Evolutionary conservation across 2,329 filamentous ascomycete species (phyloP), one percentile per base, ranked within the genome.

Genomic region (Alternaria angustiovoidea): DNA sequence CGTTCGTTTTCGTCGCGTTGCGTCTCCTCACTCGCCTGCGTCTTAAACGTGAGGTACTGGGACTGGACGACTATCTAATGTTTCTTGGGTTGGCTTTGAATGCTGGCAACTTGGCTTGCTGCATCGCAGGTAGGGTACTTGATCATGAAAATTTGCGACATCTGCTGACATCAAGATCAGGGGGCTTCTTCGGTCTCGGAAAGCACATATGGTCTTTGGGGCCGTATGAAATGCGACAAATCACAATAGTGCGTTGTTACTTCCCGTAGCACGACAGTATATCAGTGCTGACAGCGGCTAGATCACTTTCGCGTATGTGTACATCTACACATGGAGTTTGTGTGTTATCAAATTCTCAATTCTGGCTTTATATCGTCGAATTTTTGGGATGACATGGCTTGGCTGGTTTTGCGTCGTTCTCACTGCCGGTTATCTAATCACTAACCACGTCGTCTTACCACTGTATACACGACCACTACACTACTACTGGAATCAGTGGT

Each of bases 291-390:
- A 43, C n/a, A 0, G 18, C n/a, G 18, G 30, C 3, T n/a, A 72
- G 70, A 73, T 71, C 28, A 71, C 69, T 0, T 73, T 71, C 18
- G 66, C 62, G 2, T 73, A 70, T 38, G 67, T 71, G 4, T 71
- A 66, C 57, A 69, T 73, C 41, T 71, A 73, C 42, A 63, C 68
- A 3, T 73, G 69, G 67, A 70, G 69, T 39, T 62, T 73, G 0
- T 70, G 64, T 39, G 57, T 71, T 7, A 73, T 73, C 55, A 73
- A 73, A 41, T 67, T 66, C 47, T 71, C 69, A 0, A 71, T 73
- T n/a, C 59, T 73, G 12, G 66, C 68, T 5, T 47, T 73, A 12
- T 73, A 73, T 36, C 64, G 62, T 18, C 69, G 70, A n/a, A 71
- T 73, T 26, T 71, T 73, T 24, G 70, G 70, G 9, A 53, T 71